These are phyloP conservation scores for Cercospora canescens DNA, from an alignment of 2,329 filamentous ascomycete species.

Conservation along the genomic window DNA sequence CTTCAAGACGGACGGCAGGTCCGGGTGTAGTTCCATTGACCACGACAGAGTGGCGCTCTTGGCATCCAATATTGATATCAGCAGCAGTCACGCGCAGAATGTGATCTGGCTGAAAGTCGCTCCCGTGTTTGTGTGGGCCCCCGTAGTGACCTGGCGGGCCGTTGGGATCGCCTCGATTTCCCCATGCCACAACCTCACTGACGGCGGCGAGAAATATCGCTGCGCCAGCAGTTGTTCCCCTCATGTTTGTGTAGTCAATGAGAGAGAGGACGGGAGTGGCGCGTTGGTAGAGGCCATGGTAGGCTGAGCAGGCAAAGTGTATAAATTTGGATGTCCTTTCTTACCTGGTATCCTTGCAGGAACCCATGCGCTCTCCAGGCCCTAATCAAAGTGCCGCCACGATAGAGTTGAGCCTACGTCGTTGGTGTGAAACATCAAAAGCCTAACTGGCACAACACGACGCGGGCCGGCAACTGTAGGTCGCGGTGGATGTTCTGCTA, in stretches of 20 bases:
- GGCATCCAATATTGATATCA: slow-evolving; percentile 48
- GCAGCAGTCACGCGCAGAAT: slow-evolving; percentile 49
- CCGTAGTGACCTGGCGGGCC: slow-evolving; percentile 22
- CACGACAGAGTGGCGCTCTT: slow-evolving; percentile 49
- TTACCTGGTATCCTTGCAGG: background rate
- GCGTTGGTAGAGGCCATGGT: background rate
- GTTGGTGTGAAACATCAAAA: background rate
- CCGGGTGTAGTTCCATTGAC: slow-evolving; percentile 57
- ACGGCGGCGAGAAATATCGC: slow-evolving; percentile 5
- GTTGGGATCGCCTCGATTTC: slow-evolving; percentile 9
- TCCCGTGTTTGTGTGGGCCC: slow-evolving; percentile 26
- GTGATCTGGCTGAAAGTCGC: slow-evolving; percentile 44
- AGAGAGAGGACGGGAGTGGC: background rate
- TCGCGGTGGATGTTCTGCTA: background rate
- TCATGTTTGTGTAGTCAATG: background rate
- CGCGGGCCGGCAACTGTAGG: background rate
- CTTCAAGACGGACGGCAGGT: slow-evolving; percentile 49
- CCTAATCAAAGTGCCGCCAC: background rate
- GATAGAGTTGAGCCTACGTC: too few species aligned
- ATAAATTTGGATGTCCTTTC: background rate
- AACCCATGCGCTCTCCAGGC: background rate
- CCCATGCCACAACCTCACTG: slow-evolving; percentile 17
- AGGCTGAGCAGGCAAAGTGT: background rate
- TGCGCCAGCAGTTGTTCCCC: background rate
- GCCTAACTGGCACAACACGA: background rate